Percentiles rank a stretch among this genome's conserved stretches.
These are phyloP conservation scores for Peronospora belbahrii DNA, from an alignment of 352 stramenopile species.

Conservation along the genomic window DNA sequence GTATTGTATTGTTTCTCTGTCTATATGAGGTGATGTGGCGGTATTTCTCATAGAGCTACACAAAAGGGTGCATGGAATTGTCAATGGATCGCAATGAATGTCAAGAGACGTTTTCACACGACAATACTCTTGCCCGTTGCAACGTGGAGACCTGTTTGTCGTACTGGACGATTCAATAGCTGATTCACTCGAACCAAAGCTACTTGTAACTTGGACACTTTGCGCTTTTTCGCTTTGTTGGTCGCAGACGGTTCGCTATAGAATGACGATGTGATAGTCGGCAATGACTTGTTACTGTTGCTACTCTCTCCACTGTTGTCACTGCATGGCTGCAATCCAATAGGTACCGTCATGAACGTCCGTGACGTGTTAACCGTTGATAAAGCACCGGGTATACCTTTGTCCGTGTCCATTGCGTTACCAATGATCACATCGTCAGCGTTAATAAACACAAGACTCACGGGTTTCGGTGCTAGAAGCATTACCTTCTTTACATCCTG, in stretches of 20 bases:
- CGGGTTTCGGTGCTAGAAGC: slow-evolving; percentile 57
- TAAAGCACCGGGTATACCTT: too few relatives aligned
- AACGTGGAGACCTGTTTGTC: slow-evolving; percentile 61
- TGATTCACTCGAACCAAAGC: slow-evolving; percentile 62
- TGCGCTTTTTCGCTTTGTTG: slow-evolving; percentile 49
- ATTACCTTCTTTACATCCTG: slow-evolving; percentile 76
- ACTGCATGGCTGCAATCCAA: slow-evolving; percentile 12
- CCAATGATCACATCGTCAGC: slow-evolving; percentile 35
- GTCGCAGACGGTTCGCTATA: slow-evolving; percentile 29
- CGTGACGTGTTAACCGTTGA: slow-evolving; percentile 11
- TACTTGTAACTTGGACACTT: slow-evolving; percentile 58
- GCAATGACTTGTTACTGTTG: slow-evolving; percentile 15
- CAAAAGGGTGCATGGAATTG: too few relatives aligned
- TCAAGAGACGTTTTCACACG: slow-evolving; percentile 29
- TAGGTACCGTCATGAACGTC: slow-evolving; percentile 19
- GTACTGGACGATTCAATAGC: slow-evolving; percentile 64
- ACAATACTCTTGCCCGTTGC: slow-evolving; percentile 59
- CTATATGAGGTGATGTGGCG: too few relatives aligned
- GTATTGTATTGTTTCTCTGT: too few relatives aligned
- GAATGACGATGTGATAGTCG: slow-evolving; percentile 19
- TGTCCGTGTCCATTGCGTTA: slow-evolving; percentile 20
- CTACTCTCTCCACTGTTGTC: slow-evolving; percentile 19
- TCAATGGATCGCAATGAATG: too few relatives aligned
- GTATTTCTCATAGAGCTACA: too few relatives aligned
- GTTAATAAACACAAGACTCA: slow-evolving; percentile 78